Percentiles rank a stretch among this genome's conserved stretches.
Evolutionary conservation across 768 basidiomycete genomes (phyloP).

Genomic region (Pleurotus pulmonarius): DNA sequence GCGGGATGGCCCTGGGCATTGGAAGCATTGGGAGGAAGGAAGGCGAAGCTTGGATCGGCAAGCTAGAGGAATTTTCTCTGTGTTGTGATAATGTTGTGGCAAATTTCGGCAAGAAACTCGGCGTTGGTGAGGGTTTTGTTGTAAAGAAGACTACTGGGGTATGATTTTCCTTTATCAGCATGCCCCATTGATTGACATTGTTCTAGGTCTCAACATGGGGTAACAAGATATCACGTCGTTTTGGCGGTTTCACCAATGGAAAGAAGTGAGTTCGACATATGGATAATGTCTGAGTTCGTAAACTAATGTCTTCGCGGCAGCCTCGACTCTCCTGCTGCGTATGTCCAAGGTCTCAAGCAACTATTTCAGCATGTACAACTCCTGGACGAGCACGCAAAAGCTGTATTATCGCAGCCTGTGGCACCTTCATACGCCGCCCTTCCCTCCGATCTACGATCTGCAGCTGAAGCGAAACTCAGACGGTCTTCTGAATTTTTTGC

Average conservation of each 20-base stretch:
- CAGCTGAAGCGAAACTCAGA: slow-evolving; percentile 71
- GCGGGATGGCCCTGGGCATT: slow-evolving; percentile 69
- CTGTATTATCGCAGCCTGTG: slow-evolving; percentile 57
- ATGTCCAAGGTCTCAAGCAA: slow-evolving; percentile 71
- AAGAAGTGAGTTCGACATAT: slow-evolving; percentile 62
- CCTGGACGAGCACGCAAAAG: slow-evolving; percentile 85
- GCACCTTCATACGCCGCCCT: slow-evolving; percentile 75
- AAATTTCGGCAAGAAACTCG: slow-evolving; percentile 84
- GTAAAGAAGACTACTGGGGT: slow-evolving; percentile 56
- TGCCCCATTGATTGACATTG: neutral
- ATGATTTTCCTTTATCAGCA: neutral
- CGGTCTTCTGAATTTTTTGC: slow-evolving; percentile 91
- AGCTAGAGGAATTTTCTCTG: slow-evolving; percentile 76
- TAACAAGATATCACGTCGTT: slow-evolving; percentile 66
- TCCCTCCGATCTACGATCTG: slow-evolving; percentile 55
- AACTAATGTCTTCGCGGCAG: slow-evolving; percentile 35
- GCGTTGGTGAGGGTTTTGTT: slow-evolving; percentile 84
- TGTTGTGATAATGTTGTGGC: slow-evolving; percentile 78
- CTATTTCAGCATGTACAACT: slow-evolving; percentile 74
- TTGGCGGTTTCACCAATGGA: slow-evolving; percentile 84
- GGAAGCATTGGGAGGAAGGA: slow-evolving; percentile 74
- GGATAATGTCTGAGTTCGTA: slow-evolving; percentile 1
- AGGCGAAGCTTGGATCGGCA: slow-evolving; percentile 72
- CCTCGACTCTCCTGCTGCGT: slow-evolving; percentile 83
- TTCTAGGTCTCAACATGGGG: slow-evolving; percentile 54